phyloP scores from a whole-genome alignment of 2,329 filamentous ascomycete species.

The Hyphodiscus sp. region DNA sequence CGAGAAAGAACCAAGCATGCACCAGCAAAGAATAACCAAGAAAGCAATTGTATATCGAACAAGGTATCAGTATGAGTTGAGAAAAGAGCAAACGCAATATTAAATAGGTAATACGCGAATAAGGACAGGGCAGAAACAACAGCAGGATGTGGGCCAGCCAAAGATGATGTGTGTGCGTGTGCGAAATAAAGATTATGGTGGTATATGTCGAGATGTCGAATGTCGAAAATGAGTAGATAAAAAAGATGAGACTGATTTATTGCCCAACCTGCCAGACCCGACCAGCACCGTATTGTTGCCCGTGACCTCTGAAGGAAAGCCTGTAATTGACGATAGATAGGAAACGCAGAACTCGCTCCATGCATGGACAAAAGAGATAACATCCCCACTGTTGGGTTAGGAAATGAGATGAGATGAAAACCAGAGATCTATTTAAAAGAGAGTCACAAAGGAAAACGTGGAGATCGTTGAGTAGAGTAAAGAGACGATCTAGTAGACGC shows the following conservation, averaged over 20 bases:
- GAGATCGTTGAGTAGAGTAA: conserved; percentile 25
- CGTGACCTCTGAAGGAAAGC: conserved; percentile 33
- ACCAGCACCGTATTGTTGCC: conserved; percentile 39
- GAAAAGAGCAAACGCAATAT: conserved; percentile 23
- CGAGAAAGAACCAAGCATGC: conserved; percentile 8
- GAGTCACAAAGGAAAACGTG: conserved; percentile 41
- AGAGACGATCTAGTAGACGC: conserved; percentile 49
- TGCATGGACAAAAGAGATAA: conserved; percentile 29
- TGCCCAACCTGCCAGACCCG: conserved; percentile 29
- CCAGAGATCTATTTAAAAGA: conserved; percentile 24
- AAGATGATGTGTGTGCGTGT: conserved; percentile 21
- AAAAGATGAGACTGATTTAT: conserved; percentile 15
- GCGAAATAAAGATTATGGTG: conserved; percentile 9
- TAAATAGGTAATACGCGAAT: conserved; percentile 20
- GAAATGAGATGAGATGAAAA: conserved; percentile 23
- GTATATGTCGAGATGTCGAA: neutral
- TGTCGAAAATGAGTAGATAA: conserved; percentile 12
- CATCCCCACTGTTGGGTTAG: neutral
- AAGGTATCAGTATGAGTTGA: conserved; percentile 44
- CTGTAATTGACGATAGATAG: conserved; percentile 11
- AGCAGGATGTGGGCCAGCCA: conserved; percentile 30
- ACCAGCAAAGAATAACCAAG: conserved; percentile 14
- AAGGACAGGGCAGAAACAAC: conserved; percentile 31
- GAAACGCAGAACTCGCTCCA: conserved; percentile 21
- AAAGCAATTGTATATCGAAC: conserved; percentile 45